These are phyloP conservation scores for Sechiopsis laciniata DNA, from an alignment of 306 rosid species.

Conservation along the genomic window DNA sequence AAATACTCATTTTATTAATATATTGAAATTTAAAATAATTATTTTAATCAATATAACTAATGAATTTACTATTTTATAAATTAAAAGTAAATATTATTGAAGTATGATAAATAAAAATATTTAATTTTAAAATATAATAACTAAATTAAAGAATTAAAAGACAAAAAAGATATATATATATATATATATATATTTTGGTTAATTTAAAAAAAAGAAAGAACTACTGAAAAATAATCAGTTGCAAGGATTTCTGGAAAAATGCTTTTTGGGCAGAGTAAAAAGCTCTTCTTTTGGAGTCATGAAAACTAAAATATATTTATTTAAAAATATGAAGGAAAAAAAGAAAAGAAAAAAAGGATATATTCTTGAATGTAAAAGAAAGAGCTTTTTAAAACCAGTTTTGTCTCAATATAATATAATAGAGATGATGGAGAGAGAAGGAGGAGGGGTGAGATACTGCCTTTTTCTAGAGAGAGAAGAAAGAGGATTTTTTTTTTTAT, in stretches of 20 bases:
- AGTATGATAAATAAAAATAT: no score
- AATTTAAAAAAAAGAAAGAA: neutral
- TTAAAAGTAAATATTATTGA: no score
- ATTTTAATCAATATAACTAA: no score
- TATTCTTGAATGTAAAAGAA: conserved; percentile 16
- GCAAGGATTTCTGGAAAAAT: neutral
- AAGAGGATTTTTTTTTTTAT: neutral
- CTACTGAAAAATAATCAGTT: conserved; percentile 19
- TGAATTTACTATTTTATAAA: no score
- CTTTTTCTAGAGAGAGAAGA: conserved; percentile 25
- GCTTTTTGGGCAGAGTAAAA: neutral
- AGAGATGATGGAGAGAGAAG: conserved; percentile 17
- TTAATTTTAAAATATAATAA: no score
- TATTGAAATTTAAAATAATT: no score
- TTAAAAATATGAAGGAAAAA: neutral
- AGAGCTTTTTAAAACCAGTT: conserved; percentile 22
- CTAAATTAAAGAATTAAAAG: no score
- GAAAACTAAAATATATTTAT: no score
- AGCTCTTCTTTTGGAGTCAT: no score
- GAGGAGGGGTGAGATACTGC: conserved; percentile 13
- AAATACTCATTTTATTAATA: no score
- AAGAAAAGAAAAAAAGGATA: conserved; percentile 1
- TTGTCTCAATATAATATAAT: conserved; percentile 23
- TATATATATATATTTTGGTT: no score
- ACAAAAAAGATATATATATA: no score